Base-by-base conservation (phyloP, 139 green algal species). In the Coelastrella sp. region DNA sequence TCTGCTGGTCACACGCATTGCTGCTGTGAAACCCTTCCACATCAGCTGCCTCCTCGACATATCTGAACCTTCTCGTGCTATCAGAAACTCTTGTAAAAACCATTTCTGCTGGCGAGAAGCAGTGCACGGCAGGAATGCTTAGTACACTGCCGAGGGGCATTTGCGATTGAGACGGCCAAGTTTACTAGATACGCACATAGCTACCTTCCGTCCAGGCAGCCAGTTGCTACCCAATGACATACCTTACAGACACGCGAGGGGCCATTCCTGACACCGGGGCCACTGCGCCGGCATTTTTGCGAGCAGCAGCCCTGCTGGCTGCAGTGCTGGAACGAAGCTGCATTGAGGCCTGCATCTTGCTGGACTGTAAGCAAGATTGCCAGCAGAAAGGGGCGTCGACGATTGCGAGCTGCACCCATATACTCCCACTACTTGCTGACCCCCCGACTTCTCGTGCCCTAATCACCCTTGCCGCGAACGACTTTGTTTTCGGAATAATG, bases 321-420 rank as follows among this genome's bases (percentile, higher is more conserved):
- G 78, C 78, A 37, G 40, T 21, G 41, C 60, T 45, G 23, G 32
- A 30, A 27, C 64, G 79, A 51, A 85, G 79, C 64, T 85, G 79
- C 79, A 85, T 85, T 25, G 79, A 66, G 60, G 79, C 63, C 79
- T 85, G 79, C 79, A 85, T 85, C 34, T 76, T 85, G 75, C 62
- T 71, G 27, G 30, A 32, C 19, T 64, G 27, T 1, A n/a, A 71
- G 62, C 62, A 32, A 1, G 32, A 71, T 21, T 64, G 27, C 19
- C 53, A 71, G 62, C 62, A 21, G 32, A 71, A 71, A 71, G 62
- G 27, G 62, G 32, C 5, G 19, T 2, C 30, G 17, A 35, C 2
- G 0, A 3, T 1, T 1, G 17, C 53, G 53, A 64, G 2, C 53
- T 32, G 53, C 53, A 64, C 5, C 5, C 53, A 64, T 64, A 64